Conservation (phyloP, 2,329 filamentous ascomycete genomes). For the Fusarium heterosporum region DNA sequence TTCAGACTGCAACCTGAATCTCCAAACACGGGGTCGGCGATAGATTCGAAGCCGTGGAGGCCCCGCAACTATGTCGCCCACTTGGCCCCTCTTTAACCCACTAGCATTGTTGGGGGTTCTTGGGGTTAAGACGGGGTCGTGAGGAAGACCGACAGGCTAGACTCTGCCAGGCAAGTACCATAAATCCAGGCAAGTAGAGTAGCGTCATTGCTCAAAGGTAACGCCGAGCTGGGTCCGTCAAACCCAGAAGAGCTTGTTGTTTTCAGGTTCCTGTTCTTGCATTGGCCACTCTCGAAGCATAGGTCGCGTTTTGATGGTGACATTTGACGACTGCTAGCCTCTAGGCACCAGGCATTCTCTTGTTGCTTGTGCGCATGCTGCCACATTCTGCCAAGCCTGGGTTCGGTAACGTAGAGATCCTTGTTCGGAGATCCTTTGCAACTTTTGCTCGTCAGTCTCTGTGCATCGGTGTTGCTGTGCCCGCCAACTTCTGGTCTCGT, state of each 20-base stretch:
- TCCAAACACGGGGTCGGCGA: slow-evolving; percentile 39
- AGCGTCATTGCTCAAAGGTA: slow-evolving; percentile 33
- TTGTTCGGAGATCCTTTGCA: slow-evolving; percentile 21
- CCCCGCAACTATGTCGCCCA: slow-evolving; percentile 12
- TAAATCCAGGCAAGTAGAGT: slow-evolving; percentile 17
- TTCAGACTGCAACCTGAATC: slow-evolving; percentile 23
- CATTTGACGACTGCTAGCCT: slow-evolving; percentile 16
- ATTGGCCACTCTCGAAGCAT: slow-evolving; percentile 21
- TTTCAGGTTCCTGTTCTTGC: slow-evolving; percentile 22
- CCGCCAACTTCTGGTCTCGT: background rate
- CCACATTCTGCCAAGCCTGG: slow-evolving; percentile 19
- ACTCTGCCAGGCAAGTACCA: slow-evolving; percentile 26
- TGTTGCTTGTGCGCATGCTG: background rate
- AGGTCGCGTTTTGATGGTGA: slow-evolving; percentile 22
- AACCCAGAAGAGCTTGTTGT: background rate
- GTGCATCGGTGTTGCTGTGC: slow-evolving; percentile 14
- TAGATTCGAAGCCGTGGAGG: slow-evolving; percentile 32
- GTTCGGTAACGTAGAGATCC: slow-evolving; percentile 20
- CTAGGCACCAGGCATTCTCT: slow-evolving; percentile 23
- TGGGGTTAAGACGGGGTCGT: slow-evolving; percentile 32
- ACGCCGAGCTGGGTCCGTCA: slow-evolving; percentile 37
- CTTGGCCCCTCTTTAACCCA: slow-evolving; percentile 13
- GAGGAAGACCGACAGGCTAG: slow-evolving; percentile 26
- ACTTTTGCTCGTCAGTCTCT: background rate
- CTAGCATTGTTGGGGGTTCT: slow-evolving; percentile 33